Evolutionary conservation across 345 rosid genomes (phyloP).

Genomic region (Rhodamnia argentea): DNA sequence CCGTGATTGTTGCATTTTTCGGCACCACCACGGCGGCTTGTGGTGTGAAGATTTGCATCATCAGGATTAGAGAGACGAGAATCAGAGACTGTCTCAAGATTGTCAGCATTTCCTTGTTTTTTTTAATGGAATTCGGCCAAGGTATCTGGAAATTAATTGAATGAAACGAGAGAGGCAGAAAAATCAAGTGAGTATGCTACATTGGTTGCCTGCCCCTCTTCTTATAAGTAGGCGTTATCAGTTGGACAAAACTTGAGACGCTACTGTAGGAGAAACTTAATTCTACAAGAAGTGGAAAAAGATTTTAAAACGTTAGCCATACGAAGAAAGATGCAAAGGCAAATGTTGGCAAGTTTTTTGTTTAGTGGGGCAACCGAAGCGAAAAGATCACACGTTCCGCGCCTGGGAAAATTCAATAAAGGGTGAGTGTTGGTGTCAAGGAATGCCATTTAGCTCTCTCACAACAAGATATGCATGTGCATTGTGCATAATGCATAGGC

Average conservation of each 20-base stretch:
- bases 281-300: background rate
- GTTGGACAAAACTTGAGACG: background rate
- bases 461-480: no score
- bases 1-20: conserved; percentile 21
- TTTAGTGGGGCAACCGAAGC: background rate
- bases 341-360: background rate
- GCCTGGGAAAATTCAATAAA: background rate
- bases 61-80: background rate
- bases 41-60: background rate
- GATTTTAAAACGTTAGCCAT: background rate
- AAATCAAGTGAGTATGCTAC: background rate
- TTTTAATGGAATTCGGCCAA: background rate
- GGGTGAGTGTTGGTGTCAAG: background rate
- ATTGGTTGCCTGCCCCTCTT: background rate
- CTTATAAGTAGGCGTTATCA: background rate
- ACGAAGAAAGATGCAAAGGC: background rate
- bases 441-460: background rate
- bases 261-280: background rate
- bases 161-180: background rate
- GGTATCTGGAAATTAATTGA: background rate
- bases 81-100: background rate
- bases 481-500: background rate
- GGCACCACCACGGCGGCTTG: conserved; percentile 5
- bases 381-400: background rate
- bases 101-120: background rate